Percentiles rank a stretch among this genome's conserved stretches.
Evolutionary conservation across 179 eudicot species (phyloP).

Genomic region (Silene coronaria): DNA sequence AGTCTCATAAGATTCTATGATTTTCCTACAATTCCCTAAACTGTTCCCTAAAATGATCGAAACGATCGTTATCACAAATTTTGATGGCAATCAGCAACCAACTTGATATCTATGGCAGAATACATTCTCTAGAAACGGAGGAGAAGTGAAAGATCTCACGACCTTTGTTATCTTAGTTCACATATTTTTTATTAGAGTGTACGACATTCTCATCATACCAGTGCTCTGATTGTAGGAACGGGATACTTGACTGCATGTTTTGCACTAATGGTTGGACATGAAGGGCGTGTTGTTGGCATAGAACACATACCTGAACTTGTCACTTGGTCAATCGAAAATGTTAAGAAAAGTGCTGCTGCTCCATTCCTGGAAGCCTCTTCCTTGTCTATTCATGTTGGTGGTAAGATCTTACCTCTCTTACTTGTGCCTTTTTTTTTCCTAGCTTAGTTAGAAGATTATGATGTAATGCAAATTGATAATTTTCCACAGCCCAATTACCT

Average conservation of each 20-base stretch:
- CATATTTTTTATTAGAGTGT: background rate
- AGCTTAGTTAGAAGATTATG: no score
- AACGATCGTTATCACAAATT: background rate
- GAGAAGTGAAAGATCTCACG: no score
- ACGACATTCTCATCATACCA: background rate
- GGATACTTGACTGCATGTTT: conserved; percentile 97
- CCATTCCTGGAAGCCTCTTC: conserved; percentile 62
- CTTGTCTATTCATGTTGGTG: conserved; percentile 74
- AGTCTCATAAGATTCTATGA: background rate
- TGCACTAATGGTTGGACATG: conserved; percentile 79
- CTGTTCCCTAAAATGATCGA: background rate
- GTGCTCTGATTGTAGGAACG: conserved; percentile 53
- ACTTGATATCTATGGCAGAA: background rate
- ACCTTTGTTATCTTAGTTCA: no score
- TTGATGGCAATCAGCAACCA: background rate
- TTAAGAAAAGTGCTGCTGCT: conserved; percentile 76
- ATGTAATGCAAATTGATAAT: no score
- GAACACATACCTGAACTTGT: conserved; percentile 91
- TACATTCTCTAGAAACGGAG: no score
- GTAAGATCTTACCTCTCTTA: conserved; percentile 32
- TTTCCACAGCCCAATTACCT: no score
- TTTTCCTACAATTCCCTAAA: background rate
- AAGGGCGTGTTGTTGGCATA: conserved; percentile 87
- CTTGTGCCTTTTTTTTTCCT: background rate
- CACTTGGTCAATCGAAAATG: conserved; percentile 53